Percentiles rank a stretch among this genome's conserved stretches.
Evolutionary conservation across 768 basidiomycete genomes (phyloP).

Genomic region (Agrocybe praecox): DNA sequence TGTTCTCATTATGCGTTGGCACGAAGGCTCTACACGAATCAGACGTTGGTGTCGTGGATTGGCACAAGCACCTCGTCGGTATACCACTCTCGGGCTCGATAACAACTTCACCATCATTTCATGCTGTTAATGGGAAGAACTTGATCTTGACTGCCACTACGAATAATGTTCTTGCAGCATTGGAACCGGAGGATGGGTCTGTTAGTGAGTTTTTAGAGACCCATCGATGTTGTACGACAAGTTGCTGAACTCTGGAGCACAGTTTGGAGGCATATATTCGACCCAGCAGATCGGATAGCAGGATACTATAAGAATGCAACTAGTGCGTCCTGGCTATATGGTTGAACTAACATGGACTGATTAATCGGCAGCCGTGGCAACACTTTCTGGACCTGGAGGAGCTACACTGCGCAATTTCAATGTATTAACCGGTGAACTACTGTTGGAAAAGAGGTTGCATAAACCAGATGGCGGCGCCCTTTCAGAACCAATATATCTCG

Average conservation of each 20-base stretch:
- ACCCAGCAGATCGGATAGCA: constrained; percentile 66
- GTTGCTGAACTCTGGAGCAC: constrained; percentile 6
- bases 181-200: constrained; percentile 68
- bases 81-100: constrained; percentile 58
- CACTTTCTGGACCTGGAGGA: constrained; percentile 78
- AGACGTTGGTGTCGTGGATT: constrained; percentile 84
- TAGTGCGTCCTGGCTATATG: constrained; percentile 42
- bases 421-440: constrained; percentile 57
- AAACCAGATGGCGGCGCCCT: constrained; percentile 40
- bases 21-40: constrained; percentile 61
- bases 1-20: constrained; percentile 14
- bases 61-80: constrained; percentile 81
- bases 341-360: neutral
- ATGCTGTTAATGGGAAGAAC: constrained; percentile 37
- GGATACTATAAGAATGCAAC: constrained; percentile 61
- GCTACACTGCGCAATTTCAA: constrained; percentile 73
- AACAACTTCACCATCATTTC: constrained; percentile 63
- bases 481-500: constrained; percentile 56
- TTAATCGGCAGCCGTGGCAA: constrained; percentile 54
- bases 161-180: constrained; percentile 78
- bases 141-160: constrained; percentile 67
- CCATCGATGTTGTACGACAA: neutral
- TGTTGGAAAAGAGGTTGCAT: constrained; percentile 69
- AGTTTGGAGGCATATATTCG: constrained; percentile 86
- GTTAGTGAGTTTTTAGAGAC: constrained; percentile 58